phyloP scores from a whole-genome alignment of 257 asterid genomes.

The Gentiana dahurica region DNA sequence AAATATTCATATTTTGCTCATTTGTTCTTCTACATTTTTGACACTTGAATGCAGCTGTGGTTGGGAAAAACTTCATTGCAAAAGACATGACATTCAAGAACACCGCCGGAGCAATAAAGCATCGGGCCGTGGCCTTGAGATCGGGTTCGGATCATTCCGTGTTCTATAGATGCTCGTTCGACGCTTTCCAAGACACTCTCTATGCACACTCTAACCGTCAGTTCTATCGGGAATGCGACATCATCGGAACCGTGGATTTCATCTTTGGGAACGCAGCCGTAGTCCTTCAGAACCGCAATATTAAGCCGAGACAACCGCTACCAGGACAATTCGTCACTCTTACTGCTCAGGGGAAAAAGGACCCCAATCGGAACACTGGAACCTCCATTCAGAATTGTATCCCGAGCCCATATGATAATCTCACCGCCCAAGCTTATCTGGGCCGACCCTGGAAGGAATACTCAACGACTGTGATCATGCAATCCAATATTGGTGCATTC shows the following conservation, averaged over 20 bases:
- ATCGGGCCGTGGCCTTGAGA: constrained; percentile 34
- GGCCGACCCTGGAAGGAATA: constrained; percentile 31
- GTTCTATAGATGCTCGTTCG: constrained; percentile 21
- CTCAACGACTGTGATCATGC: constrained; percentile 22
- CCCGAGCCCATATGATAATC: constrained; percentile 10
- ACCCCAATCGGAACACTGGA: constrained; percentile 27
- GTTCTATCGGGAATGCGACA: constrained; percentile 17
- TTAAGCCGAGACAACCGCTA: constrained; percentile 20
- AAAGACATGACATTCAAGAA: constrained; percentile 24
- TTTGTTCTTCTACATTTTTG: neutral
- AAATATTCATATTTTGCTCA: neutral
- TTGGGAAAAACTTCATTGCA: constrained; percentile 19
- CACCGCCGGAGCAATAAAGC: constrained; percentile 29
- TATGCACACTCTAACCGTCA: constrained; percentile 27
- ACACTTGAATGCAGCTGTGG: constrained; percentile 15
- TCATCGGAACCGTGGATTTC: constrained; percentile 27
- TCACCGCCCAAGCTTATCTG: constrained; percentile 12
- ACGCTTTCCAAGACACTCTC: constrained; percentile 26
- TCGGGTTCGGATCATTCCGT: constrained; percentile 25
- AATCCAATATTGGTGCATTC: constrained; percentile 17
- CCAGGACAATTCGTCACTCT: constrained; percentile 23
- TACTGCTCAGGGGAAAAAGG: constrained; percentile 26
- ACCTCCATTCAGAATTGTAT: constrained; percentile 20
- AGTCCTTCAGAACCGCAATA: constrained; percentile 21
- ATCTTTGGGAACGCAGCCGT: constrained; percentile 29